Conservation (phyloP, 345 rosid genomes). For the Lagerstroemia speciosa region DNA sequence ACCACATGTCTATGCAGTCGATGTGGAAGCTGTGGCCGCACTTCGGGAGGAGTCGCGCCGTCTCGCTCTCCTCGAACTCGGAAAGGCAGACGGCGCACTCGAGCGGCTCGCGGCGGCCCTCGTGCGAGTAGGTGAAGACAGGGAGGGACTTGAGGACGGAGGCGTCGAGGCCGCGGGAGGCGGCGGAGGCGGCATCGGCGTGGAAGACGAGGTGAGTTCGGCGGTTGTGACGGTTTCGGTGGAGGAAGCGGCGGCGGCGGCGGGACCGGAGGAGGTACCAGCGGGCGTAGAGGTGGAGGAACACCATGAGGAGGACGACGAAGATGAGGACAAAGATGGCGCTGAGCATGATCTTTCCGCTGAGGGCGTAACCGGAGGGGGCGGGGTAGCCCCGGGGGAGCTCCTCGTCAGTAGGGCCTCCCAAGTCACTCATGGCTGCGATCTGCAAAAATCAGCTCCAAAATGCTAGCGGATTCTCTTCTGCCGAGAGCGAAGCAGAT, state of each 20-base stretch:
- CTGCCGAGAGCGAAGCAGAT: background rate
- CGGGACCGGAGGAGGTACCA: constrained; percentile 69
- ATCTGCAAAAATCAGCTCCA: background rate
- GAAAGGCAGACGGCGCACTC: constrained; percentile 88
- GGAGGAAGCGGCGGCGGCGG: constrained; percentile 33
- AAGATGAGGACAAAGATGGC: constrained; percentile 63
- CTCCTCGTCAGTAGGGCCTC: background rate
- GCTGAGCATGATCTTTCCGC: constrained; percentile 66
- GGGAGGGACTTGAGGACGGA: constrained; percentile 59
- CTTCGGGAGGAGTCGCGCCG: constrained; percentile 69
- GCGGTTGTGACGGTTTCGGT: constrained; percentile 30
- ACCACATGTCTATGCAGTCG: constrained; percentile 96
- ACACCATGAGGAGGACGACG: constrained; percentile 51
- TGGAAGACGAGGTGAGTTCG: constrained; percentile 44
- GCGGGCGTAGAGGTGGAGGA: constrained; percentile 83
- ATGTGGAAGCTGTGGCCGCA: constrained; percentile 80
- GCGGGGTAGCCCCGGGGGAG: background rate
- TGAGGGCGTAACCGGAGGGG: constrained; percentile 32
- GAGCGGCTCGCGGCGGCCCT: constrained; percentile 31
- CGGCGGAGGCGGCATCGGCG: constrained; percentile 22
- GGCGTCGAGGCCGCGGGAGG: constrained; percentile 48
- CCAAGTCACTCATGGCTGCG: background rate
- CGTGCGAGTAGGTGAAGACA: constrained; percentile 38
- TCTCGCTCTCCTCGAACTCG: constrained; percentile 66
- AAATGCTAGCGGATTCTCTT: background rate